Percentiles rank a stretch among this genome's conserved stretches.
Evolutionary conservation across 2,329 filamentous ascomycete genomes (phyloP).

Genomic region (Botrytis byssoidea): DNA sequence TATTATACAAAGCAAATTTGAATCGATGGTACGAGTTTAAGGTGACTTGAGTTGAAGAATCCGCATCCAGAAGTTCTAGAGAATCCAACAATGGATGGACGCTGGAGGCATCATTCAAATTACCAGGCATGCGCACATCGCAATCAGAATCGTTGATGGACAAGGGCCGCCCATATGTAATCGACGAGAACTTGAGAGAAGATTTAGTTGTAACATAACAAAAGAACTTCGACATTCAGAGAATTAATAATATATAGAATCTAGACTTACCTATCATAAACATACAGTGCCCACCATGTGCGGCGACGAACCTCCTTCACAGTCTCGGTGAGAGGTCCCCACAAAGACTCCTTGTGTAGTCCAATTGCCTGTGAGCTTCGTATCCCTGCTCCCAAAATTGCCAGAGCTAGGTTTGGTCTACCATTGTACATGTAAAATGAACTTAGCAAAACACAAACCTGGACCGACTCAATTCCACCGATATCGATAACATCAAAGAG

Average conservation of each 20-base stretch:
- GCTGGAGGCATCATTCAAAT: not conserved
- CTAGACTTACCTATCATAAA: not conserved
- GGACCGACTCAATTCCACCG: not conserved
- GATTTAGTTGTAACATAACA: not conserved
- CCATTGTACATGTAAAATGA: not conserved
- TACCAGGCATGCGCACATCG: not conserved
- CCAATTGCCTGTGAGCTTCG: not conserved
- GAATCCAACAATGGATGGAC: not conserved
- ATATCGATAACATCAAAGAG: not conserved
- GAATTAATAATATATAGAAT: not conserved
- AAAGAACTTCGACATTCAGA: not conserved
- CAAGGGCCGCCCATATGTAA: not conserved
- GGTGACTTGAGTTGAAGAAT: not conserved
- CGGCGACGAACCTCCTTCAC: not conserved
- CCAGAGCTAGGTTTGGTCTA: not conserved
- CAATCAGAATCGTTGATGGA: not conserved
- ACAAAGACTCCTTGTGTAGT: not conserved
- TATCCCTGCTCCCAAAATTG: not conserved
- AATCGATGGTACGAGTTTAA: not conserved
- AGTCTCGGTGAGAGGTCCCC: not conserved
- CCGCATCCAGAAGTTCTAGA: not conserved
- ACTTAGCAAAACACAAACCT: not conserved
- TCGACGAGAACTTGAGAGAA: not conserved
- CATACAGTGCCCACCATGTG: not conserved
- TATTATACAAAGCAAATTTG: not conserved